Percentiles rank a stretch among this genome's conserved stretches.
These are phyloP conservation scores for Pseudodiploospora longispora DNA, from an alignment of 2,329 filamentous ascomycete species.

Conservation along the genomic window DNA sequence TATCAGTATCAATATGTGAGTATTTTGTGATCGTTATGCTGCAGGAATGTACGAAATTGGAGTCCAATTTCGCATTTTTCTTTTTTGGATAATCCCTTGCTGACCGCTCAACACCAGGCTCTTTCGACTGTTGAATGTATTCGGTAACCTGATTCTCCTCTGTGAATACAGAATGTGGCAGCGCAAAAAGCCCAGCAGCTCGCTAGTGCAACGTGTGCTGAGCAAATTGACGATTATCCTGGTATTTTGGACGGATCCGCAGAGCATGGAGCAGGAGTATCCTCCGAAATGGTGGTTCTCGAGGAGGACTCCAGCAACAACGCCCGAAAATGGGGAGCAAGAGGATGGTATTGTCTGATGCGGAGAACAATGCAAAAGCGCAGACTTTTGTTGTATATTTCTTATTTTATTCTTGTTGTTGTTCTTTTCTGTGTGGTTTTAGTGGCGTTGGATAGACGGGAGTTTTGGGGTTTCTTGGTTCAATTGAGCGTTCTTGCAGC, in stretches of 20 bases:
- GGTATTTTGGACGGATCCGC: conserved; percentile 35
- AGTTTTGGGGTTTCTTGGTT: too few species aligned
- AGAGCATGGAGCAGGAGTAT: conserved; percentile 30
- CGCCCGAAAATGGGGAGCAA: too few species aligned
- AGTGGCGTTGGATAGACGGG: too few species aligned
- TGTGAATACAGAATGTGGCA: conserved; percentile 31
- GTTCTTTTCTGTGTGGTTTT: too few species aligned
- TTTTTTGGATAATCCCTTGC: not conserved
- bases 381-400: too few species aligned
- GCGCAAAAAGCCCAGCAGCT: conserved; percentile 23
- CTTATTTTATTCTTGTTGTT: too few species aligned
- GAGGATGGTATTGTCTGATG: too few species aligned
- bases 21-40: not conserved
- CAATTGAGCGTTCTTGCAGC: too few species aligned
- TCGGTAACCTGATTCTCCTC: conserved; percentile 30
- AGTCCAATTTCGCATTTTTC: too few species aligned
- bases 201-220: conserved; percentile 15
- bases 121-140: conserved; percentile 29
- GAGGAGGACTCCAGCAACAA: too few species aligned
- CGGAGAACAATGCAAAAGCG: too few species aligned
- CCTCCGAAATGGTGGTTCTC: conserved; percentile 21
- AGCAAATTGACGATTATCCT: conserved; percentile 22
- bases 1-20: conserved; percentile 31
- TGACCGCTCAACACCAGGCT: conserved; percentile 17
- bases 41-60: too few species aligned